phyloP scores from a whole-genome alignment of 1,139 yeast genomes.

The Petasospora rhodanensis region DNA sequence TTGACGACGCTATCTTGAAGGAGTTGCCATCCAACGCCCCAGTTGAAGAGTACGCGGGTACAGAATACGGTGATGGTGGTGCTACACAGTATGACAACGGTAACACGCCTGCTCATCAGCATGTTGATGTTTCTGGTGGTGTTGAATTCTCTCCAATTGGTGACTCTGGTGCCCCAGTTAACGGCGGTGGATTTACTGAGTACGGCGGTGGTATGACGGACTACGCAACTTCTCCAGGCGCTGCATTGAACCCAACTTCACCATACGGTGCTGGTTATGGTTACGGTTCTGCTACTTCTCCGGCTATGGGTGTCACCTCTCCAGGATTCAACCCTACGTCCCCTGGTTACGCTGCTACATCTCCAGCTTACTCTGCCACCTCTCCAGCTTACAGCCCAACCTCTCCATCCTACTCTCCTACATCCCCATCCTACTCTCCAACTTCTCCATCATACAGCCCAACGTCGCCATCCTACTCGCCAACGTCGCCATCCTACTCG shows the following conservation, averaged over 20 bases:
- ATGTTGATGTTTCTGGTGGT: slow-evolving; percentile 70
- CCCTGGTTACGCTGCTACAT: slow-evolving; percentile 58
- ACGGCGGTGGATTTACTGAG: slow-evolving; percentile 91
- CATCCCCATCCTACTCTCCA: slow-evolving; percentile 67
- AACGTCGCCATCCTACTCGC: slow-evolving; percentile 65
- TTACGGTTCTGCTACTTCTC: slow-evolving; percentile 70
- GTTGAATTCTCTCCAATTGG: slow-evolving; percentile 94
- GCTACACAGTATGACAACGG: slow-evolving; percentile 92
- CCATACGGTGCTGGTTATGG: slow-evolving; percentile 41
- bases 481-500: slow-evolving; percentile 70
- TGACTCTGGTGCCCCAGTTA: slow-evolving; percentile 77
- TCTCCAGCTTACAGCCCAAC: slow-evolving; percentile 72
- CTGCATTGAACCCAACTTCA: slow-evolving; percentile 42
- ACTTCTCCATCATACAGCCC: slow-evolving; percentile 65
- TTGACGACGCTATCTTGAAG: slow-evolving; percentile 85
- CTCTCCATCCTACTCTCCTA: slow-evolving; percentile 63
- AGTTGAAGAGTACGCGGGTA: slow-evolving; percentile 33
- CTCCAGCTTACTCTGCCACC: slow-evolving; percentile 67
- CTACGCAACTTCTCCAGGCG: slow-evolving; percentile 60
- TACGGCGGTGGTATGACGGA: slow-evolving; percentile 66
- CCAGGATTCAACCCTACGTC: slow-evolving; percentile 74
- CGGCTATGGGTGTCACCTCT: slow-evolving; percentile 67
- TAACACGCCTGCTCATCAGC: slow-evolving; percentile 73
- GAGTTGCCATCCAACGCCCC: slow-evolving; percentile 30
- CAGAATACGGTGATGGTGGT: slow-evolving; percentile 68